Conservation (phyloP, 768 basidiomycete genomes). For the Trametes coccinea region DNA sequence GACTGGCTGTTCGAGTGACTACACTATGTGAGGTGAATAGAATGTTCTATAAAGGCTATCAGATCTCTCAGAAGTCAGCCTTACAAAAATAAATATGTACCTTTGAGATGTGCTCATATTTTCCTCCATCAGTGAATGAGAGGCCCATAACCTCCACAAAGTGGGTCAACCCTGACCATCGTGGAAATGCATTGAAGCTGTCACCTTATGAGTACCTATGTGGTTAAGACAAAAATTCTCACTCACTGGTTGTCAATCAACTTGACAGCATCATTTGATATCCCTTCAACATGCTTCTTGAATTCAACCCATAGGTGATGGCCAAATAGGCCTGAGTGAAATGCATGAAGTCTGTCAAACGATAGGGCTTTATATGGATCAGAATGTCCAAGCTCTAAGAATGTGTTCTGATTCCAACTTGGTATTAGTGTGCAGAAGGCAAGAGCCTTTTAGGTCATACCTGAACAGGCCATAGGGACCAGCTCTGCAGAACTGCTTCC, state of each 20-base stretch:
- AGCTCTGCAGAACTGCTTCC: background rate
- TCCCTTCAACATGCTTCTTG: background rate
- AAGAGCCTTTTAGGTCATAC: background rate
- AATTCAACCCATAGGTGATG: conserved; percentile 3
- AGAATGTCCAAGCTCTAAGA: background rate
- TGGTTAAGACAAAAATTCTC: background rate
- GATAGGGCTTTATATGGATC: conserved; percentile 2
- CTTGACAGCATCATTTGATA: background rate
- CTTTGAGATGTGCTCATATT: background rate
- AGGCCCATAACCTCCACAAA: background rate
- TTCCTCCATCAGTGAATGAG: conserved; percentile 5
- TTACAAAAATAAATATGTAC: background rate
- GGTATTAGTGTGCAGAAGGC: too few species aligned
- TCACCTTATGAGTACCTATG: background rate
- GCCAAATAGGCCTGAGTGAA: background rate
- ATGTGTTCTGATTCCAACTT: background rate
- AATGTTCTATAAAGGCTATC: too few species aligned
- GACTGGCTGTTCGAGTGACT: background rate
- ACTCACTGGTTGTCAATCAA: background rate
- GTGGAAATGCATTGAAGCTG: background rate
- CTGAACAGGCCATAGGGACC: background rate
- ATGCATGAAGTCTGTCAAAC: conserved; percentile 9
- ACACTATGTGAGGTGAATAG: background rate
- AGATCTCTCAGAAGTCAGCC: background rate
- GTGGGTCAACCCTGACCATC: conserved; percentile 1